Percentiles rank a stretch among this genome's conserved stretches.
Conservation (phyloP, 306 rosid genomes). For the Vicia faba region DNA sequence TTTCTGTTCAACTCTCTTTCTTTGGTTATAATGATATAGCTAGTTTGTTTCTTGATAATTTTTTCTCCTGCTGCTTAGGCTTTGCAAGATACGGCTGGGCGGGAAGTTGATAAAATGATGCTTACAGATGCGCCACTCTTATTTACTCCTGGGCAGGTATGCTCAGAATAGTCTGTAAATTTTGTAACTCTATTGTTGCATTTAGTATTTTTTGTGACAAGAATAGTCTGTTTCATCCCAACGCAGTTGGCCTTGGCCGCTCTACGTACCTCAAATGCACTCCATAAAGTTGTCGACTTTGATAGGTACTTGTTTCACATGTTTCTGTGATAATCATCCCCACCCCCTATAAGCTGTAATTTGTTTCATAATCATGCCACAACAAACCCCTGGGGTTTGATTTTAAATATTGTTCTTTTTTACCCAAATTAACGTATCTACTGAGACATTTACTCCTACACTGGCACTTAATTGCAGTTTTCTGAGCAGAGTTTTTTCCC, state of each 20-base stretch:
- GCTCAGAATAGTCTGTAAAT: conserved; percentile 6
- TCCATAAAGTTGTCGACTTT: conserved; percentile 63
- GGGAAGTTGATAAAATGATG: conserved; percentile 89
- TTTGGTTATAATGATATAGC: not conserved
- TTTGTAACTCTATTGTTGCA: conserved; percentile 13
- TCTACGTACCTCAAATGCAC: conserved; percentile 66
- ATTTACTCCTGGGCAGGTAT: conserved; percentile 96
- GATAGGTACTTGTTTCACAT: conserved; percentile 52
- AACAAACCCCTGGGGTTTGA: conserved; percentile 13
- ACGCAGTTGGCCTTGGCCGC: conserved; percentile 86
- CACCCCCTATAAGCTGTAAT: not conserved
- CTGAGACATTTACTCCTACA: conserved; percentile 32
- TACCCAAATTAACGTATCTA: conserved; percentile 19
- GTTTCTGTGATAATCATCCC: conserved; percentile 11
- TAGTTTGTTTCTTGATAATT: conserved; percentile 16
- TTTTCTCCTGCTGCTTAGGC: conserved; percentile 45
- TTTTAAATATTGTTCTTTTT: conserved; percentile 24
- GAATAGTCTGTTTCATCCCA: conserved; percentile 36
- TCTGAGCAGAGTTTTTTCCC: conserved; percentile 56
- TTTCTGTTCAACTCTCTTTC: conserved; percentile 17
- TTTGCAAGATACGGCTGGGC: conserved; percentile 57
- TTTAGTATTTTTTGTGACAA: conserved; percentile 15
- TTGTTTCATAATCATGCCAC: conserved; percentile 2
- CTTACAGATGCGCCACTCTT: conserved; percentile 93
- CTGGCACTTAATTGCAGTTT: conserved; percentile 55